Evolutionary conservation across 179 eudicot species (phyloP).

Genomic region (Corrigiola litoralis): DNA sequence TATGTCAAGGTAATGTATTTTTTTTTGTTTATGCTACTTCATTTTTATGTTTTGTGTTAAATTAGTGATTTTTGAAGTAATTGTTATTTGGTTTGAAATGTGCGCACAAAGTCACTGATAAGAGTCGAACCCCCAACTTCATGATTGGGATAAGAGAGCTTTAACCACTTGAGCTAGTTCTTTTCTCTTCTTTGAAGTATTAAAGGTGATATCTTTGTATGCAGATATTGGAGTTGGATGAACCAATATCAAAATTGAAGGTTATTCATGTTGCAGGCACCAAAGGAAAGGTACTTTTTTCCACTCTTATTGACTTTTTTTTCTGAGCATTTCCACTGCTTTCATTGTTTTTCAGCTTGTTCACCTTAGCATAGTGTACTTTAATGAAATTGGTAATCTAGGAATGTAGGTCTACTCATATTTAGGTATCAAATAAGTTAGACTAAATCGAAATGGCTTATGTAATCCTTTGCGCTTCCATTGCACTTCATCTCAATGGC

Average conservation of each 20-base stretch:
- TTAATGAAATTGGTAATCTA: no score
- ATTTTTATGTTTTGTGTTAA: neutral
- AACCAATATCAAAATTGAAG: slow-evolving; percentile 73
- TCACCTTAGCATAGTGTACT: no score
- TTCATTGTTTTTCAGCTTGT: neutral
- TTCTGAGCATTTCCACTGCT: neutral
- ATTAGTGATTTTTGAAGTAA: neutral
- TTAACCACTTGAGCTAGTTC: no score
- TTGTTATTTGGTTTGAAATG: neutral
- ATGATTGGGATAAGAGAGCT: no score
- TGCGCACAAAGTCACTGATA: no score
- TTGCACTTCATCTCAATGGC: no score
- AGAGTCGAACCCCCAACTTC: no score
- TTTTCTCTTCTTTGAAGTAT: no score
- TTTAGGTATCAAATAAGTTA: no score
- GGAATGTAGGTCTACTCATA: no score
- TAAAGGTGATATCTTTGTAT: neutral
- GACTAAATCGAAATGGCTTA: neutral
- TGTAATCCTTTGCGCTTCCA: neutral
- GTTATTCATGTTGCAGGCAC: slow-evolving; percentile 98
- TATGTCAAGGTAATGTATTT: slow-evolving; percentile 55
- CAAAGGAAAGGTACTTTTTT: slow-evolving; percentile 75
- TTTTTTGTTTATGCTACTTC: neutral
- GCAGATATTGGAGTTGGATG: slow-evolving; percentile 89
- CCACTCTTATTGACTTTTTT: neutral